A percentile compares a stretch with the other conserved stretches of the same genome.
Conservation (phyloP, 768 basidiomycete species). For the Termitomyces bulborhizus region DNA sequence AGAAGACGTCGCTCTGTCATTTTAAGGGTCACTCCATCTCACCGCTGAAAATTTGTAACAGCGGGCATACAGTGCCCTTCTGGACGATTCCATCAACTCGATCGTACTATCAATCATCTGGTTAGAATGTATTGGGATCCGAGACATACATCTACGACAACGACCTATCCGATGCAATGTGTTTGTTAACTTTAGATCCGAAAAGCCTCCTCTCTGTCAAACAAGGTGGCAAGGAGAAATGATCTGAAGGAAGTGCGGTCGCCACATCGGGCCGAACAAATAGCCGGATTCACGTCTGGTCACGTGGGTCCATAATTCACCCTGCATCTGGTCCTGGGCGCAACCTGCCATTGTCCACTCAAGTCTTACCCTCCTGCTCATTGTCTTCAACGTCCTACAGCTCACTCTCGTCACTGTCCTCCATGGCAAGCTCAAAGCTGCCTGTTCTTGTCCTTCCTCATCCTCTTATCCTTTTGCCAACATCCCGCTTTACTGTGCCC, state of each 20-base stretch:
- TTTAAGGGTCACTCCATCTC: not conserved
- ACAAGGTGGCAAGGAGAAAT: not conserved
- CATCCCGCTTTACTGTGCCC: slow-evolving; percentile 61
- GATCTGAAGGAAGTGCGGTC: not conserved
- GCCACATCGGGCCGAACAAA: slow-evolving; percentile 8
- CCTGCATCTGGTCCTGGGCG: not conserved
- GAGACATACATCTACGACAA: too few relatives aligned
- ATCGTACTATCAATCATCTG: not conserved
- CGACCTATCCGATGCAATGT: too few relatives aligned
- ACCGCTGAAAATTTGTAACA: not conserved
- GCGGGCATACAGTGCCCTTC: too few relatives aligned
- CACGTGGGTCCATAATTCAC: slow-evolving; percentile 11
- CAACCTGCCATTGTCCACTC: not conserved
- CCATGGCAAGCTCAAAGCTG: slow-evolving; percentile 45
- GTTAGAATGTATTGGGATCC: not conserved
- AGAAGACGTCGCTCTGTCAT: not conserved
- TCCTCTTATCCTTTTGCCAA: slow-evolving; percentile 73
- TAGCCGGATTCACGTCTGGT: slow-evolving; percentile 3
- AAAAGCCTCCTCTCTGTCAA: slow-evolving; percentile 5
- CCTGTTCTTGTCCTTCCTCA: slow-evolving; percentile 65
- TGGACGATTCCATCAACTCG: too few relatives aligned
- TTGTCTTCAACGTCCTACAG: not conserved
- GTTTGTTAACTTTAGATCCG: not conserved
- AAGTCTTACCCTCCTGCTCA: not conserved
- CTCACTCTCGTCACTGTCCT: slow-evolving; percentile 1